Evolutionary conservation across 371 early-diverging fungal genomes (phyloP).

Genomic region (Syncephalis plumigaleata): DNA sequence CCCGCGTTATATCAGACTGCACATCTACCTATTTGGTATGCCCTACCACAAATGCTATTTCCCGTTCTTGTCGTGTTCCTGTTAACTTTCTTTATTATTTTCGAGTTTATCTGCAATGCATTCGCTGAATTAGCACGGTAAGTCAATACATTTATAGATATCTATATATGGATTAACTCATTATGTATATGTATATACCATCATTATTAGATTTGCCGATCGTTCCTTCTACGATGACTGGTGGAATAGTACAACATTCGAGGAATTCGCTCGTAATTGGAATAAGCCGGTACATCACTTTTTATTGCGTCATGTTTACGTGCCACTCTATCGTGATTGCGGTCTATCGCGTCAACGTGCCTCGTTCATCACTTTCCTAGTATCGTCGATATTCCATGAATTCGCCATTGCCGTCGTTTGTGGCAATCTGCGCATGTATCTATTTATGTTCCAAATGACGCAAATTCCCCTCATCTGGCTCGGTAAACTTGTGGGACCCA

Average conservation of each 20-base stretch:
- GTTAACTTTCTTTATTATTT: conserved; percentile 85
- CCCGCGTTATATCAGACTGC: conserved; percentile 53
- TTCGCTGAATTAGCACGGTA: conserved; percentile 89
- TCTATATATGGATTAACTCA: no score
- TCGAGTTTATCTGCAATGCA: conserved; percentile 88
- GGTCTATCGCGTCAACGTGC: conserved; percentile 56
- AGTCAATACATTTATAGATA: conserved; percentile 4
- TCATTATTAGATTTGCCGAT: conserved; percentile 93
- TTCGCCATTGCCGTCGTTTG: conserved; percentile 66
- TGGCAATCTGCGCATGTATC: conserved; percentile 50
- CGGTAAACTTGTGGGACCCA: neutral
- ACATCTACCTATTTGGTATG: conserved; percentile 24
- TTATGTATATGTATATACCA: no score
- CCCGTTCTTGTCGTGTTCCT: conserved; percentile 84
- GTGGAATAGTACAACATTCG: conserved; percentile 92
- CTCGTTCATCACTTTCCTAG: conserved; percentile 66
- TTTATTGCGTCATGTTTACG: conserved; percentile 84
- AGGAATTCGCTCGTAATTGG: conserved; percentile 96
- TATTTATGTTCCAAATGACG: conserved; percentile 78
- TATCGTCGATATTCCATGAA: conserved; percentile 81
- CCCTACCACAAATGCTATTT: conserved; percentile 51
- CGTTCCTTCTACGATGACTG: conserved; percentile 95
- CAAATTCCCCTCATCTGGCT: conserved; percentile 79
- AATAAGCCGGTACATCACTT: conserved; percentile 96
- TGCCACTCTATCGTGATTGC: conserved; percentile 54